Base-by-base conservation (phyloP, 2,329 filamentous ascomycete genomes). In the Pseudogymnoascus sp. region DNA sequence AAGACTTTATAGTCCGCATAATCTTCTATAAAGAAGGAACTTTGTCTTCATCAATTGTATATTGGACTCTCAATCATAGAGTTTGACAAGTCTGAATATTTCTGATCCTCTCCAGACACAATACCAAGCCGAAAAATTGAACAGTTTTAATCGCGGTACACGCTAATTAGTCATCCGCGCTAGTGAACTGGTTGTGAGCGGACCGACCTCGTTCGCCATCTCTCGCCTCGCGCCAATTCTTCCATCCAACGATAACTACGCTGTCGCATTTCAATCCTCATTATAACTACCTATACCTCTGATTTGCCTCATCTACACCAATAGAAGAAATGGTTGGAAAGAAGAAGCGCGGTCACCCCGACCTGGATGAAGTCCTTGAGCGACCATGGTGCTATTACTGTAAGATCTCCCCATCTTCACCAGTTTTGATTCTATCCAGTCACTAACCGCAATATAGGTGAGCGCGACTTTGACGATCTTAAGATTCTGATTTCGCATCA, bases 351-450 rank as follows among this genome's bases (percentile, higher is more conserved):
- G 85, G 86, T 67, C 87, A 90, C 71, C 90, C 91, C 65, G 86
- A 92, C 70, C 80, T 97, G 68, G 90, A 97, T 78, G 92, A 97
- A 77, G 81, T 96, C 68, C 84, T 99, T 65, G 79, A 81, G 67
- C 88, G 92, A 62, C 89, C 93, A 58, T 97, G 92, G 92, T 99
- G 94, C 79, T 99, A 96, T 78, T 99, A 99, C 79, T 99, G 94
- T 87, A 68, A 63, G 78, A 68, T 37, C 50, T 13, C 47, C 29
- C 15, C 60, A 61, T 58, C 35, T 29, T 35, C n/a, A 63, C 24
- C 24, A 33, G 17, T 11, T 24, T 59, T 57, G 63, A 58, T 47
- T 54, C 47, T 10, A 60, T 17, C 26, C 57, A 54, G 26, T 21
- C 60, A 50, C 64, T 71, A 62, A 70, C 73, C 70, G 40, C 11